Evolutionary conservation across 2,329 filamentous ascomycete genomes (phyloP).

Genomic region (Fusarium phyllophilum): DNA sequence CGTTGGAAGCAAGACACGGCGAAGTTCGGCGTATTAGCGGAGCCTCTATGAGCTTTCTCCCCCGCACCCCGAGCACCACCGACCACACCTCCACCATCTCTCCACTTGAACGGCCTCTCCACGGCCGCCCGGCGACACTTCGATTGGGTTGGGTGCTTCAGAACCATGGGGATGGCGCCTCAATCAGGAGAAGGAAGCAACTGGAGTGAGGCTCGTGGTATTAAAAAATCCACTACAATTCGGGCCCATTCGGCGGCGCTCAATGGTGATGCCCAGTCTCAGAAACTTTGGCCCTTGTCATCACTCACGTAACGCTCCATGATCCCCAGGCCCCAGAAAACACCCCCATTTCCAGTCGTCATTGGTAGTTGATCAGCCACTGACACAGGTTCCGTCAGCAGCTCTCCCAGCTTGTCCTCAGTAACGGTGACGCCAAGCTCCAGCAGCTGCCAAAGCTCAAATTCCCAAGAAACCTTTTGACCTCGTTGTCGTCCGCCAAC

Average conservation of each 20-base stretch:
- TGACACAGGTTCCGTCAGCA: slow-evolving; percentile 49
- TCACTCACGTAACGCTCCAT: slow-evolving; percentile 31
- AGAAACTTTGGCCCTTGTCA: slow-evolving; percentile 8
- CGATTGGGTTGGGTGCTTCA: slow-evolving; percentile 26
- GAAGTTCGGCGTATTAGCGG: slow-evolving; percentile 45
- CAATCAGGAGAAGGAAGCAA: slow-evolving; percentile 21
- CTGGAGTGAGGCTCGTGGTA: slow-evolving; percentile 28
- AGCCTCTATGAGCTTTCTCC: slow-evolving; percentile 37
- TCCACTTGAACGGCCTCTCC: slow-evolving; percentile 36
- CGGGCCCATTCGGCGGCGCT: slow-evolving; percentile 30
- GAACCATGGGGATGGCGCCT: slow-evolving; percentile 25
- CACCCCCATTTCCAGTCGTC: slow-evolving; percentile 20
- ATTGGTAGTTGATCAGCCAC: slow-evolving; percentile 44
- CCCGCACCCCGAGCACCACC: slow-evolving; percentile 40
- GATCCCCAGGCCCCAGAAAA: slow-evolving; percentile 26
- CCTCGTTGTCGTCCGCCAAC: slow-evolving; percentile 40
- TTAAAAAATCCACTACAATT: slow-evolving; percentile 31
- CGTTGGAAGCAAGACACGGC: slow-evolving; percentile 30
- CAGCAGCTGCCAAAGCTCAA: slow-evolving; percentile 43
- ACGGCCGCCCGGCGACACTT: slow-evolving; percentile 36
- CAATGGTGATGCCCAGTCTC: slow-evolving; percentile 7
- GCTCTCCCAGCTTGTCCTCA: slow-evolving; percentile 64
- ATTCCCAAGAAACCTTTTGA: slow-evolving; percentile 42
- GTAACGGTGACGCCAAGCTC: slow-evolving; percentile 57
- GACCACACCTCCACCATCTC: slow-evolving; percentile 33